Evolutionary conservation across 306 rosid species (phyloP).

Genomic region (Pueraria montana): DNA sequence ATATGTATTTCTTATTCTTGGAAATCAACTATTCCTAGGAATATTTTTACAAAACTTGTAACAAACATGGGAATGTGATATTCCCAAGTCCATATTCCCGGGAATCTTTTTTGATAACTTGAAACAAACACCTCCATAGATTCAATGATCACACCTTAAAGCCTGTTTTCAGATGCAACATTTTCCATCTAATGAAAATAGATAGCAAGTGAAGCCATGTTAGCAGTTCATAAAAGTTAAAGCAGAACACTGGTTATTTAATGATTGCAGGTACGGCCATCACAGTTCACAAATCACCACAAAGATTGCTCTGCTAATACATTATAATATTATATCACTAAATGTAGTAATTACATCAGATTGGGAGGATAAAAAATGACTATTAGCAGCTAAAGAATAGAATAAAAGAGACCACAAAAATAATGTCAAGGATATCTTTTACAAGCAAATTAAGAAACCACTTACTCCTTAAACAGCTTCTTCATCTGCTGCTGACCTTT

Average conservation of each 20-base stretch:
- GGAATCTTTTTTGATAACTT: too few relatives aligned
- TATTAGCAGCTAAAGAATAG: not conserved
- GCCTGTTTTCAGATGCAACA: slow-evolving; percentile 24
- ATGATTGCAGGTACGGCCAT: slow-evolving; percentile 19
- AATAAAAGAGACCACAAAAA: not conserved
- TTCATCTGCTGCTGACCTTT: slow-evolving; percentile 48
- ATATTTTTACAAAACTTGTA: too few relatives aligned
- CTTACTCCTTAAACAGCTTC: slow-evolving; percentile 54
- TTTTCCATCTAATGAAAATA: slow-evolving; percentile 22
- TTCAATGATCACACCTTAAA: not conserved
- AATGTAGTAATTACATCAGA: slow-evolving; percentile 24
- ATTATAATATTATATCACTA: slow-evolving; percentile 34
- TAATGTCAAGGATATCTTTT: slow-evolving; percentile 19
- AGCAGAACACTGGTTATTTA: not conserved
- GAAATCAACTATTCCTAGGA: too few relatives aligned
- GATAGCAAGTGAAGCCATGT: slow-evolving; percentile 33
- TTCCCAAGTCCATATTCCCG: too few relatives aligned
- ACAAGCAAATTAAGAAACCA: slow-evolving; percentile 23
- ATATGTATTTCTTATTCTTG: too few relatives aligned
- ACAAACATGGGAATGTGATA: too few relatives aligned
- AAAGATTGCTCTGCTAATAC: slow-evolving; percentile 24
- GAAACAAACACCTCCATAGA: too few relatives aligned
- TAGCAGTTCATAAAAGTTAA: not conserved
- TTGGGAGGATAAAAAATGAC: slow-evolving; percentile 5
- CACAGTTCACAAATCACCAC: slow-evolving; percentile 32